phyloP scores from a whole-genome alignment of 2,329 filamentous ascomycete genomes.

The Xylariaceae sp. region DNA sequence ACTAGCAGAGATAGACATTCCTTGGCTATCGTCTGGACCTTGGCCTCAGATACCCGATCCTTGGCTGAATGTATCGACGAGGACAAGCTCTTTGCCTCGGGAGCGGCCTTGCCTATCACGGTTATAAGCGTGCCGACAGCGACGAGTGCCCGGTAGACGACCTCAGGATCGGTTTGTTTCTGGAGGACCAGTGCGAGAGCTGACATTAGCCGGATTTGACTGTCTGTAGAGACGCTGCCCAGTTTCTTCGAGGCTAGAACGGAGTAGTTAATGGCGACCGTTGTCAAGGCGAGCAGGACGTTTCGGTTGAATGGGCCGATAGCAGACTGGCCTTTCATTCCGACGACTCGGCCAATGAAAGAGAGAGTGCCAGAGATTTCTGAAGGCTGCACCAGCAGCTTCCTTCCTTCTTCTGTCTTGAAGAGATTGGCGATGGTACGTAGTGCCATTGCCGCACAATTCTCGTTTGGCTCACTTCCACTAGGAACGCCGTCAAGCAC shows the following conservation, averaged over 20 bases:
- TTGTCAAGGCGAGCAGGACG: constrained; percentile 74
- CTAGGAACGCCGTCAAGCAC: constrained; percentile 46
- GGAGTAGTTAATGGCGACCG: constrained; percentile 77
- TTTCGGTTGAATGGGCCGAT: constrained; percentile 65
- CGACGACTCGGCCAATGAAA: constrained; percentile 59
- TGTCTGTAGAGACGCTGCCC: constrained; percentile 33
- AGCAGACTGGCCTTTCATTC: constrained; percentile 41
- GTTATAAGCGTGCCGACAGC: constrained; percentile 73
- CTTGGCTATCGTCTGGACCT: constrained; percentile 43
- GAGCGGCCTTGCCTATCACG: constrained; percentile 45
- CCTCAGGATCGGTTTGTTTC: constrained; percentile 70
- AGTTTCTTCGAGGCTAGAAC: constrained; percentile 57
- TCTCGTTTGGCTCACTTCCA: constrained; percentile 57
- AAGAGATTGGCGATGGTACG: constrained; percentile 83
- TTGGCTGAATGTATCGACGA: constrained; percentile 41
- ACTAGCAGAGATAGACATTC: constrained; percentile 41
- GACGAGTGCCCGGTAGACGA: constrained; percentile 75
- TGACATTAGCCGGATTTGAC: constrained; percentile 50
- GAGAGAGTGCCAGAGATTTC: constrained; percentile 53
- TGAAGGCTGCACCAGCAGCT: constrained; percentile 53
- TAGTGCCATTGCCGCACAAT: constrained; percentile 82
- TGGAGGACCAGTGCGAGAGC: constrained; percentile 59
- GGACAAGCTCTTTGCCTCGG: constrained; percentile 39
- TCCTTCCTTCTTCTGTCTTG: constrained; percentile 64
- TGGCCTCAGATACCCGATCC: constrained; percentile 41